These are phyloP conservation scores for Ajuga chamaepitys DNA, from an alignment of 257 asterid species.

Conservation along the genomic window DNA sequence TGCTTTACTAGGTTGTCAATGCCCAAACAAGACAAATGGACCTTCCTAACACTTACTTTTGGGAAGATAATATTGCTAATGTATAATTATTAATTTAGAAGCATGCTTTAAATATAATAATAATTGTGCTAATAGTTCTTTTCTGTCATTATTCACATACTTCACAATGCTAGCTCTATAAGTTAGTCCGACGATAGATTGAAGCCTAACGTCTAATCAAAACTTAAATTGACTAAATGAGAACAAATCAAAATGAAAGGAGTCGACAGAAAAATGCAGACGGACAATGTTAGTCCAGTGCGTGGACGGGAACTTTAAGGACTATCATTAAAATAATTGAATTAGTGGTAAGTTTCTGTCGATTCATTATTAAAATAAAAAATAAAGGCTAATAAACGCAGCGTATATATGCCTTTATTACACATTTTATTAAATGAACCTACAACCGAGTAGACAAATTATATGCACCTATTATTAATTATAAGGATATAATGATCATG, in stretches of 20 bases:
- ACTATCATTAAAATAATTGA: constrained; percentile 1
- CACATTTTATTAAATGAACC: constrained; percentile 3
- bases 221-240: background rate
- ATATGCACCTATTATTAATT: constrained; percentile 1
- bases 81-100: constrained; percentile 6
- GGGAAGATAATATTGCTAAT: constrained; percentile 1
- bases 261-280: no score
- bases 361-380: background rate
- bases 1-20: constrained; percentile 6
- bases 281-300: no score
- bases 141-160: constrained; percentile 19
- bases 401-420: background rate
- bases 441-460: constrained; percentile 4
- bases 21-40: constrained; percentile 28
- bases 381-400: background rate
- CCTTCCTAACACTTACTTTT: constrained; percentile 24
- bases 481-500: background rate
- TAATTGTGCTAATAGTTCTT: background rate
- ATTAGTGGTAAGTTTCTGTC: background rate
- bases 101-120: constrained; percentile 13
- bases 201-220: background rate
- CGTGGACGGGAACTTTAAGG: no score
- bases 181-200: background rate
- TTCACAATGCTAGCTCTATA: background rate
- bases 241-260: no score